These are phyloP conservation scores for Croton laevigatus DNA, from an alignment of 441 rosid species.

Conservation along the genomic window DNA sequence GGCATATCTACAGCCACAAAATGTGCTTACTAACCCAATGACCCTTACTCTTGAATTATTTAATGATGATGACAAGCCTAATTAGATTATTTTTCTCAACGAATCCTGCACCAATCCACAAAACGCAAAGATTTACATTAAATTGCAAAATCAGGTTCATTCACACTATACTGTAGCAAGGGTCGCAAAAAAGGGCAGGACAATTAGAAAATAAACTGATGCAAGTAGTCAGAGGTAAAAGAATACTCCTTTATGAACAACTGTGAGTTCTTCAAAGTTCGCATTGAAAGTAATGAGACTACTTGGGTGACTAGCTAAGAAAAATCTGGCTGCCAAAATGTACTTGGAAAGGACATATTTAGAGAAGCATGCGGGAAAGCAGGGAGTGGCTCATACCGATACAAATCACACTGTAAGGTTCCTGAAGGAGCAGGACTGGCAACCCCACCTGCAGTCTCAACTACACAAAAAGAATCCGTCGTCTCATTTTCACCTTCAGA, in stretches of 20 bases:
- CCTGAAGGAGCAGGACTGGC: slow-evolving; percentile 94
- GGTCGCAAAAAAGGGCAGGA: not conserved
- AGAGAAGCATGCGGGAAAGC: not conserved
- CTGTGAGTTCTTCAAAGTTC: not conserved
- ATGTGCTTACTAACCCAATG: not conserved
- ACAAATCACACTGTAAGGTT: slow-evolving; percentile 85
- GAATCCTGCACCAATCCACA: not conserved
- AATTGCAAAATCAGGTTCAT: not conserved
- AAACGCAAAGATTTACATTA: not conserved
- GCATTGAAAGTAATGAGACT: not conserved
- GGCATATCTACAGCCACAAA: not conserved
- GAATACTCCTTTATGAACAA: not conserved
- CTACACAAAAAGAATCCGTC: slow-evolving; percentile 48
- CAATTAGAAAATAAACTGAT: not conserved
- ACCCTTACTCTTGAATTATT: not conserved
- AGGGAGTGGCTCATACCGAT: slow-evolving; percentile 42
- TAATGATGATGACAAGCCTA: not conserved
- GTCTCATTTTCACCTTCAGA: slow-evolving; percentile 26
- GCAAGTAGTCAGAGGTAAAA: not conserved
- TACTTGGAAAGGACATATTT: not conserved
- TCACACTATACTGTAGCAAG: not conserved
- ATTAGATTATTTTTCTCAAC: not conserved
- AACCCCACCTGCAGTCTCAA: slow-evolving; percentile 96
- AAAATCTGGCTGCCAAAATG: not conserved
- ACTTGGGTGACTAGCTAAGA: not conserved